Conservation (phyloP, 176 grass and related monocot genomes). For the Avena atlantica region DNA sequence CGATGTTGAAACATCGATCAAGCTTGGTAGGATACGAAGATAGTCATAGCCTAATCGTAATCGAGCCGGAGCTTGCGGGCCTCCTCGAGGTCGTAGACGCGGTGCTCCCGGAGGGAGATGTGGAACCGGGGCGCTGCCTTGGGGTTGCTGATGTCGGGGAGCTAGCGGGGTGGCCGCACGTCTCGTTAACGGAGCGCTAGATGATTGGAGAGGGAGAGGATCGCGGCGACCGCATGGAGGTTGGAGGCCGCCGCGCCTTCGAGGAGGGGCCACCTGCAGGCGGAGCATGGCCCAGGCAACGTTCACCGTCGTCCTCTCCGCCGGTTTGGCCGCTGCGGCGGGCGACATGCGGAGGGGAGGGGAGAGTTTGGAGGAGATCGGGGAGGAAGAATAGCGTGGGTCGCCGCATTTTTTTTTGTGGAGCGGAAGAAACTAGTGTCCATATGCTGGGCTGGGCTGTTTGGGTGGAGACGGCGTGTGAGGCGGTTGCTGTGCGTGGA, state of each 20-base stretch:
- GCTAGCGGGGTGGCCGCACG: too few species aligned
- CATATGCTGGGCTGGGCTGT: constrained; percentile 1
- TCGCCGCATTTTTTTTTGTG: too few species aligned
- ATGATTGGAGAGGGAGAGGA: constrained; percentile 70
- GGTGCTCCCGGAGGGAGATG: constrained; percentile 86
- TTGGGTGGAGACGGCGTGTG: neutral
- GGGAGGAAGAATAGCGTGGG: neutral
- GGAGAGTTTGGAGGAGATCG: neutral
- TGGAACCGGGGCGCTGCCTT: constrained; percentile 47
- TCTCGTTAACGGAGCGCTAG: constrained; percentile 60
- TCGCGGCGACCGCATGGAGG: constrained; percentile 41
- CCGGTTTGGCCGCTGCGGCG: too few species aligned
- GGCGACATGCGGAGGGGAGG: neutral
- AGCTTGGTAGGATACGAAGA: too few species aligned
- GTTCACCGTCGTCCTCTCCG: constrained; percentile 19
- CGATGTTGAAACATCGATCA: too few species aligned
- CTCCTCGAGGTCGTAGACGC: constrained; percentile 65
- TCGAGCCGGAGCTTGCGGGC: too few species aligned
- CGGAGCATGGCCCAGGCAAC: neutral
- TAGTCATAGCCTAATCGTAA: too few species aligned
- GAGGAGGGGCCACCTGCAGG: constrained; percentile 67
- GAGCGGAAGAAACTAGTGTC: neutral
- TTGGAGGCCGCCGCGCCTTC: constrained; percentile 35
- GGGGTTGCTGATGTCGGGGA: too few species aligned
- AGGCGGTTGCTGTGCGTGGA: neutral